phyloP scores from a whole-genome alignment of 2,329 filamentous ascomycete species.

The Coniella lustricola region DNA sequence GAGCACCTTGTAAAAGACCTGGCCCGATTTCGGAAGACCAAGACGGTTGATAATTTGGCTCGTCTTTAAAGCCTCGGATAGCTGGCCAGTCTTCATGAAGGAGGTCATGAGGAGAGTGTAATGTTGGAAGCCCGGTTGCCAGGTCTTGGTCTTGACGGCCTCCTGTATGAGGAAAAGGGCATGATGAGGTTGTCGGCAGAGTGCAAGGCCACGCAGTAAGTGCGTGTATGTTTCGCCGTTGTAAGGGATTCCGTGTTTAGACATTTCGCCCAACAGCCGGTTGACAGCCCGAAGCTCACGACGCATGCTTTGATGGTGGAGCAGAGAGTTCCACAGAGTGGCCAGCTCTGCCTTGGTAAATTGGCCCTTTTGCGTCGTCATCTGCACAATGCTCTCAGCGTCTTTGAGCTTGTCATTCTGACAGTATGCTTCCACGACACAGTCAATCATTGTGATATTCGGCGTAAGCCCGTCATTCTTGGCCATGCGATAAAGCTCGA shows the following conservation, averaged over 20 bases:
- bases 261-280: conserved; percentile 43
- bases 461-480: conserved; percentile 44
- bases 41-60: conserved; percentile 36
- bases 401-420: conserved; percentile 45
- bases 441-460: conserved; percentile 52
- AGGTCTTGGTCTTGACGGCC: conserved; percentile 36
- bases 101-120: conserved; percentile 47
- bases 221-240: conserved; percentile 43
- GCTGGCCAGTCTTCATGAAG: conserved; percentile 39
- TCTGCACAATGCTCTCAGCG: conserved; percentile 53
- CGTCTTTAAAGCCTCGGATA: conserved; percentile 34
- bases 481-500: conserved; percentile 58
- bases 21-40: conserved; percentile 35
- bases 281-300: conserved; percentile 46
- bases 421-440: conserved; percentile 62
- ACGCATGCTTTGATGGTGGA: conserved; percentile 60
- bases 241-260: conserved; percentile 37
- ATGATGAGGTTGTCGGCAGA: conserved; percentile 41
- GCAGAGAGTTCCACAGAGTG: conserved; percentile 70
- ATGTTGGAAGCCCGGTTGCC: conserved; percentile 41
- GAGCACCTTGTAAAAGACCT: conserved; percentile 35
- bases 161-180: conserved; percentile 42
- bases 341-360: conserved; percentile 43
- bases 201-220: conserved; percentile 41
- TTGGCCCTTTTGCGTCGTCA: conserved; percentile 42